These are phyloP conservation scores for Astrephomene gubernaculifera DNA, from an alignment of 139 green algal species.

Conservation along the genomic window DNA sequence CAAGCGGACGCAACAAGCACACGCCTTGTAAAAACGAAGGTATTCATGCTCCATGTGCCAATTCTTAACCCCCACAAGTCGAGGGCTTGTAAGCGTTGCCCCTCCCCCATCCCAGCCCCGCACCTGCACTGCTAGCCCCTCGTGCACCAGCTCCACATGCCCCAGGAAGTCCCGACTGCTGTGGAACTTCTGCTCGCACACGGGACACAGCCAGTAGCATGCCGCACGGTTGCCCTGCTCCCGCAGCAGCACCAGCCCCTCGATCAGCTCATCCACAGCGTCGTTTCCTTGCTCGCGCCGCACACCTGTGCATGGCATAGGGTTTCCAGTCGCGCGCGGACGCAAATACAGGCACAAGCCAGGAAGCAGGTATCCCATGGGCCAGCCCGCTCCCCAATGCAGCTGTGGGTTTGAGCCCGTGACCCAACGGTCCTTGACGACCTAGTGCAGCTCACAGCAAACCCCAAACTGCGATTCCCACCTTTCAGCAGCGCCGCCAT, in stretches of 20 bases:
- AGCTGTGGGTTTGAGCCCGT: too few relatives aligned
- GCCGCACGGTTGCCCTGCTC: slow-evolving; percentile 61
- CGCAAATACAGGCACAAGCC: too few relatives aligned
- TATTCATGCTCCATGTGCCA: too few relatives aligned
- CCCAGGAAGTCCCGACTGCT: slow-evolving; percentile 57
- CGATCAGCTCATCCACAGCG: slow-evolving; percentile 66
- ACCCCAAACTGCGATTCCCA: slow-evolving; percentile 37
- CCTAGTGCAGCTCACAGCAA: too few relatives aligned
- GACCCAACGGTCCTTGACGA: too few relatives aligned
- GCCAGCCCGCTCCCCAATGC: too few relatives aligned
- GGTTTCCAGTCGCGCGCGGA: too few relatives aligned
- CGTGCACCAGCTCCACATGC: slow-evolving; percentile 71
- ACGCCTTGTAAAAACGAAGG: too few relatives aligned
- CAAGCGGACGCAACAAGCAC: not conserved
- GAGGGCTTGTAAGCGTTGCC: too few relatives aligned
- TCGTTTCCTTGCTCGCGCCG: slow-evolving; percentile 63
- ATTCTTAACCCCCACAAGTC: too few relatives aligned
- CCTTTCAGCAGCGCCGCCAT: slow-evolving; percentile 62
- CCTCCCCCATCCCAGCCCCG: too few relatives aligned
- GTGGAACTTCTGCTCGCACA: slow-evolving; percentile 69
- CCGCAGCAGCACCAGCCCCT: slow-evolving; percentile 73
- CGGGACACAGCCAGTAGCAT: slow-evolving; percentile 72
- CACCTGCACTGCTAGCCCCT: slow-evolving; percentile 62
- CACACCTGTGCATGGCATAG: slow-evolving; percentile 48
- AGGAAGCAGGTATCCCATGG: too few relatives aligned